phyloP scores from a whole-genome alignment of 495 filamentous ascomycete species.

The Staphylotrichum tortipilum region DNA sequence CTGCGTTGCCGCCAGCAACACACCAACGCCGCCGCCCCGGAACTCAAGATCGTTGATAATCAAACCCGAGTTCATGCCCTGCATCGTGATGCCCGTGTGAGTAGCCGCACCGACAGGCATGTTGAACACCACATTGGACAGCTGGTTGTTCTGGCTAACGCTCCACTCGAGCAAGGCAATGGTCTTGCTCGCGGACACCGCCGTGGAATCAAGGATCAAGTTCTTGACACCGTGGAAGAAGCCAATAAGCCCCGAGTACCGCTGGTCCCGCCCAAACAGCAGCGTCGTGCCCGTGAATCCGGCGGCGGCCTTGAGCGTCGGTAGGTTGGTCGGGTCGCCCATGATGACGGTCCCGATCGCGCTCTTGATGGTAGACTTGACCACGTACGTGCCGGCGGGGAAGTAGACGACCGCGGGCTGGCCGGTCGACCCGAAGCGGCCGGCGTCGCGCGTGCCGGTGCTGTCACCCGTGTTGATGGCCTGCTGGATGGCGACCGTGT shows the following conservation, averaged over 20 bases:
- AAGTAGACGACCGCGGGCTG: not conserved
- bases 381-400: not conserved
- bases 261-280: not conserved
- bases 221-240: not conserved
- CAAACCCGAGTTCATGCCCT: constrained; percentile 30
- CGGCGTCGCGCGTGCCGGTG: not conserved
- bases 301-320: not conserved
- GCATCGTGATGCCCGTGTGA: constrained; percentile 33
- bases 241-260: not conserved
- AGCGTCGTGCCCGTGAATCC: not conserved
- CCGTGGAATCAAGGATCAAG: not conserved
- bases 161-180: not conserved
- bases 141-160: not conserved
- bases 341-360: not conserved
- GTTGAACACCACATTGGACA: constrained; percentile 50
- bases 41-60: constrained; percentile 45
- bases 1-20: constrained; percentile 42
- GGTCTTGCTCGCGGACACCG: not conserved
- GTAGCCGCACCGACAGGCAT: constrained; percentile 41
- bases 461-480: not conserved
- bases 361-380: not conserved
- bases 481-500: not conserved
- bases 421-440: not conserved
- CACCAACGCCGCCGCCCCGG: constrained; percentile 41
- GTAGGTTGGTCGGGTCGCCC: not conserved